These are phyloP conservation scores for Gracilaria domingensis DNA, from an alignment of 23 red algal species.

Conservation along the genomic window DNA sequence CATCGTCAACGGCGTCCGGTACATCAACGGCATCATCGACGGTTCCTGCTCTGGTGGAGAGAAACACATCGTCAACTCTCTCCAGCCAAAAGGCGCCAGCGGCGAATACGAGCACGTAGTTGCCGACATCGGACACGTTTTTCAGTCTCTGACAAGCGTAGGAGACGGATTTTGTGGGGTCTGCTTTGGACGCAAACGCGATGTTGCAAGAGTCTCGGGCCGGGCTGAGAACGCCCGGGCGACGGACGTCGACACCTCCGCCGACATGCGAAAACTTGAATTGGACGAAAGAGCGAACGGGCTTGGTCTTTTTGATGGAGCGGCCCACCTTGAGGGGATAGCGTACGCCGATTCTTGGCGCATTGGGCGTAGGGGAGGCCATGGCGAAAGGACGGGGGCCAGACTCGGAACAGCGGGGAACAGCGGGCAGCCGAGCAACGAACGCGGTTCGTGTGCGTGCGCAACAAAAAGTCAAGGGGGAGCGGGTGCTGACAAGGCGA, in stretches of 20 bases:
- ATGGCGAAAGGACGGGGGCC: not conserved
- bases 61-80: constrained; percentile 14
- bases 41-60: not conserved
- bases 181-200: not conserved
- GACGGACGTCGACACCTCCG: not conserved
- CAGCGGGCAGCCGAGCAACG: not conserved
- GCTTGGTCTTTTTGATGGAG: not conserved
- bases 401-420: not conserved
- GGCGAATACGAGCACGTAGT: constrained; percentile 22
- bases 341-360: not conserved
- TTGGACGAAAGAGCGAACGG: not conserved
- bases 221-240: not conserved
- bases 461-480: no score
- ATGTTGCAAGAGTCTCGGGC: not conserved
- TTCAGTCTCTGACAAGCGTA: not conserved
- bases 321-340: not conserved
- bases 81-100: constrained; percentile 13
- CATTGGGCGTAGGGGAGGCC: not conserved
- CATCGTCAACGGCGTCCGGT: not conserved
- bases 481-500: no score
- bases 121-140: not conserved
- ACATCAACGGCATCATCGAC: not conserved
- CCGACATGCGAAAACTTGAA: constrained; percentile 2
- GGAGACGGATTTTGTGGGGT: not conserved
- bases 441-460: no score